Evolutionary conservation across 495 filamentous ascomycete species (phyloP).

Genomic region (Letharia lupina): DNA sequence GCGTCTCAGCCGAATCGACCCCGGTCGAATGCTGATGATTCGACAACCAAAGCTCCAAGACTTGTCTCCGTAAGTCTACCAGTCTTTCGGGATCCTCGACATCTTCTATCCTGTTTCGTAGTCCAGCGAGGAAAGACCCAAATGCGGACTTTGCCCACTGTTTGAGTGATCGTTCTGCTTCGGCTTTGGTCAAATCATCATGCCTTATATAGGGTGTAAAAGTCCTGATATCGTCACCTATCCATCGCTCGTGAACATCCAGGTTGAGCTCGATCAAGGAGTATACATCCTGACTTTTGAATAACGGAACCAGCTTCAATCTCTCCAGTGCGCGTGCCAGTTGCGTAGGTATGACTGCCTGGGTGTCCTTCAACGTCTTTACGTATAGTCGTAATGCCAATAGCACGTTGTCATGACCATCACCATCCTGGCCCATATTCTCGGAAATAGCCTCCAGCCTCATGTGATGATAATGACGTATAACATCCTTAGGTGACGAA

Average conservation of each 20-base stretch:
- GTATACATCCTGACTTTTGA: conserved; percentile 59
- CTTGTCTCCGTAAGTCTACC: conserved; percentile 56
- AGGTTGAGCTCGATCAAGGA: conserved; percentile 62
- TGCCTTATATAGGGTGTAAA: conserved; percentile 88
- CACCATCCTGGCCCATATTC: conserved; percentile 39
- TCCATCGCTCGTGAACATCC: conserved; percentile 75
- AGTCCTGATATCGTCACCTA: conserved; percentile 70
- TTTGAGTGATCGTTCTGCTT: conserved; percentile 57
- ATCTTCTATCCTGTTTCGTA: conserved; percentile 46
- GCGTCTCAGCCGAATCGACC: conserved; percentile 51
- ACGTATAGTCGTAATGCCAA: conserved; percentile 63
- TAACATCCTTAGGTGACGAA: conserved; percentile 69
- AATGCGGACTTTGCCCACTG: conserved; percentile 70
- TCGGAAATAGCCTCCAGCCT: conserved; percentile 57
- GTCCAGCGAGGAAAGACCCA: conserved; percentile 49
- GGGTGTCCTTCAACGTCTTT: conserved; percentile 67
- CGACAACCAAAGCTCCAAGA: conserved; percentile 67
- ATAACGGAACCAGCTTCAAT: conserved; percentile 59
- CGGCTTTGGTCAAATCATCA: conserved; percentile 60
- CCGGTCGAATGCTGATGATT: conserved; percentile 36
- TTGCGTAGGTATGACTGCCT: conserved; percentile 60
- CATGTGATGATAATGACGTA: conserved; percentile 72
- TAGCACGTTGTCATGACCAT: conserved; percentile 42
- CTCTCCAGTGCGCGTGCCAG: conserved; percentile 61
- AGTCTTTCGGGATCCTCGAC: conserved; percentile 57